phyloP scores from a whole-genome alignment of 345 rosid genomes.

The Rhodomyrtus tomentosa region DNA sequence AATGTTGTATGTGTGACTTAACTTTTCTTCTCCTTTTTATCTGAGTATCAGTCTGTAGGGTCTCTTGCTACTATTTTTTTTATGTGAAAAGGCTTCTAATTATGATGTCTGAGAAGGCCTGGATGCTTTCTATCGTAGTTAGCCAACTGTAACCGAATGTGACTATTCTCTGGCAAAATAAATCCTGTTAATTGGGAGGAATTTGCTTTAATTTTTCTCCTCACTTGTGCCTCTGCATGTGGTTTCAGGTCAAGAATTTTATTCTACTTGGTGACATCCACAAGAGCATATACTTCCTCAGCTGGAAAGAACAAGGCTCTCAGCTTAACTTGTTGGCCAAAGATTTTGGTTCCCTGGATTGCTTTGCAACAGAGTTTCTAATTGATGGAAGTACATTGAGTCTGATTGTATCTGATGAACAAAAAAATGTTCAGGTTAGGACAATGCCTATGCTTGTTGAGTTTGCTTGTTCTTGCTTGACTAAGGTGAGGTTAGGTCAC shows the following conservation, averaged over 20 bases:
- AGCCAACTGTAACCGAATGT: neutral
- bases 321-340: slow-evolving; percentile 88
- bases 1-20: slow-evolving; percentile 58
- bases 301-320: slow-evolving; percentile 98
- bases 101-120: neutral
- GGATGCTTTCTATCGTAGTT: neutral
- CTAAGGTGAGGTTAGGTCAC: neutral
- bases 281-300: slow-evolving; percentile 88
- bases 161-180: neutral
- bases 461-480: neutral
- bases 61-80: neutral
- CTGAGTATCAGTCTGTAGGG: neutral
- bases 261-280: slow-evolving; percentile 88
- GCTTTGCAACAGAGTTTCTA: slow-evolving; percentile 89
- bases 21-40: neutral
- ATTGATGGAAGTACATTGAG: slow-evolving; percentile 95
- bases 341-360: slow-evolving; percentile 92
- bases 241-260: slow-evolving; percentile 84
- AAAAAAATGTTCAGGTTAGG: slow-evolving; percentile 86
- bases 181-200: neutral
- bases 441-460: neutral
- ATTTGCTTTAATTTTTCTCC: neutral
- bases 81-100: neutral
- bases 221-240: neutral
- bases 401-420: slow-evolving; percentile 88